Base-by-base conservation (phyloP, 1,284 basidiomycete genomes). In the Cerrena zonata region DNA sequence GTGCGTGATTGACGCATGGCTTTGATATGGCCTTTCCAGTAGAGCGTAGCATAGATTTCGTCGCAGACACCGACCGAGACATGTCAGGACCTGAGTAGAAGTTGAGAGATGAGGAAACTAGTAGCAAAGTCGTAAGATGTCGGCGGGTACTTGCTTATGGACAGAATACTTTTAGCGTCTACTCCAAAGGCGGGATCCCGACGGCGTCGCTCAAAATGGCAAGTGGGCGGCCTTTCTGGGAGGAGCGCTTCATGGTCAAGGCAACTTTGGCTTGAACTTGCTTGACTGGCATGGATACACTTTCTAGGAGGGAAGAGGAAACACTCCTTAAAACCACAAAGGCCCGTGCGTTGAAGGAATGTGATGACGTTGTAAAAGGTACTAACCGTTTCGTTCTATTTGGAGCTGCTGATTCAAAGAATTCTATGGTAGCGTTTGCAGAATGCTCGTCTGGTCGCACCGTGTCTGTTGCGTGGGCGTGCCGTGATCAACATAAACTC, bases 251-350 rank as follows among this genome's bases (percentile, higher is more conserved):
- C n/a, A n/a, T n/a, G n/a, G n/a, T n/a, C n/a, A n/a, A n/a, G n/a
- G n/a, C n/a, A n/a, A n/a, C n/a, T n/a, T 42, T 42, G 42, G 26
- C 47, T 47, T 23, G 48, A 49, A 34, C 30, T 15, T 34, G 7
- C 30, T 34, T 34, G n/a, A 34, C 30, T 15, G 7, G 30, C 30
- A 92, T 92, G 91, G 84, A 92, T 67, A 79, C 90, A 22, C 78
- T 95, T 26, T 94, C 91, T 23, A 79, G 91, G 56, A 78, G 92
- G 52, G 92, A 95, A 69, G 91, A 94, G 65, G 87, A 92, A 43
- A 86, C 85, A 11, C 76, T 94, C 39, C 67, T 87, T 45, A 93
- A 92, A 64, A 73, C 82, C 34, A 87, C 88, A n/a, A 93, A 92
- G 64, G 78, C 80, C 5, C 75, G 80, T 47, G 91, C 91, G 12